Evolutionary conservation across 1,284 basidiomycete species (phyloP), one percentile per base, ranked within the genome.

Genomic region (Ceratobasidium sp.): DNA sequence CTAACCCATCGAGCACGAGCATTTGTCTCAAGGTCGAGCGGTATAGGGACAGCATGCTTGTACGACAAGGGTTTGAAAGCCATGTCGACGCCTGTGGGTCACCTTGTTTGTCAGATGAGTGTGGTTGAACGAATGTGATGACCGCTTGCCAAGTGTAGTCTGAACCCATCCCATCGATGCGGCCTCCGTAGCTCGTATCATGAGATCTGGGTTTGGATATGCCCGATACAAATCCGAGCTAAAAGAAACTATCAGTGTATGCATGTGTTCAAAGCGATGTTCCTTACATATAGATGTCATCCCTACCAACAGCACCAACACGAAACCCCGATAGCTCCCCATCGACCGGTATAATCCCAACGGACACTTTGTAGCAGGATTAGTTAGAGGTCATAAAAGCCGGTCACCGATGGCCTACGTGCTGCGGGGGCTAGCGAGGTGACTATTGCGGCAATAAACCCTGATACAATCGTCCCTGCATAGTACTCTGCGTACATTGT

Each of bases 131-230:
- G n/a, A n/a, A n/a, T n/a, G n/a, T 2, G 1, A 11, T 43, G 16
- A 46, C n/a, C n/a, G n/a, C 54, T 58, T n/a, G 38, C 66, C 66
- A 0, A 70, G 66, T 13, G 54, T 55, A 1, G 41, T 38, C 23
- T 70, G 66, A 57, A 70, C 66, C 66, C 66, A 70, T 1, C 54
- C 66, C 54, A 70, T 58, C 9, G 66, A 70, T 16, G 66, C 66
- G 16, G 66, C 66, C n/a, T 70, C 54, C 1, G 54, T 55, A 30
- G 66, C 52, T 30, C 54, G 57, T 14, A 21, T 9, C 9, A 2
- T 2, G 23, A 70, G 49, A 0, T 18, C 43, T 5, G 16, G 26
- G n/a, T 70, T 70, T 16, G 23, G 26, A 14, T 46, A 23, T 2
- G 32, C 50, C 6, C 14, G n/a, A 11, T 41, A n/a, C 11, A 69